phyloP scores from a whole-genome alignment of 2,329 filamentous ascomycete genomes.

The Microdochium bolleyi region DNA sequence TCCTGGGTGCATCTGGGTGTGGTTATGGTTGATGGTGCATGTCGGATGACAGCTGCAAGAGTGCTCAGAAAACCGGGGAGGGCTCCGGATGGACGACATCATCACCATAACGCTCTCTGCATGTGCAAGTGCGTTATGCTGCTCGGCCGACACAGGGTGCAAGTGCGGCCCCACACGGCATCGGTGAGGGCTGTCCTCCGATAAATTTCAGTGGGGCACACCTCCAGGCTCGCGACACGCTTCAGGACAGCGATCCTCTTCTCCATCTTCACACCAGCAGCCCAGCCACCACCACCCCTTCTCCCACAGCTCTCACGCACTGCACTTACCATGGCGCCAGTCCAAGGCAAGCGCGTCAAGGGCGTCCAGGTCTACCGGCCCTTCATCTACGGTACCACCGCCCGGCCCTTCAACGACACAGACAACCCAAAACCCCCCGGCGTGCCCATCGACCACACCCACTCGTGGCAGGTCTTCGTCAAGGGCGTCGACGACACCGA shows the following conservation, averaged over 20 bases:
- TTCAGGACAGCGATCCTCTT: not conserved
- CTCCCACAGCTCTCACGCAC: conserved; percentile 2
- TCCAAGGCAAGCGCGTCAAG: conserved; percentile 56
- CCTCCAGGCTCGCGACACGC: not conserved
- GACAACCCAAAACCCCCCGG: conserved; percentile 70
- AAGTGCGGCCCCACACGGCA: not conserved
- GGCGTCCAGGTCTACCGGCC: conserved; percentile 56
- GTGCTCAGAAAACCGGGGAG: not conserved
- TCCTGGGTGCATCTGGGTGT: too few species aligned
- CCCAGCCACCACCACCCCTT: not conserved
- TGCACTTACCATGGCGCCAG: conserved; percentile 44
- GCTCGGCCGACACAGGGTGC: not conserved
- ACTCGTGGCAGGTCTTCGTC: conserved; percentile 94
- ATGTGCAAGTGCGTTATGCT: not conserved
- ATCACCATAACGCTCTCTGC: not conserved
- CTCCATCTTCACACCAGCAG: not conserved
- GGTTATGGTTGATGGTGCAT: not conserved
- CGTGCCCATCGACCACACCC: conserved; percentile 85
- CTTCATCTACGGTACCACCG: conserved; percentile 73
- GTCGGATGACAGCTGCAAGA: not conserved
- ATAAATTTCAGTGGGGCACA: not conserved
- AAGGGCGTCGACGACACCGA: conserved; percentile 83
- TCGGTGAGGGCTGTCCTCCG: too few species aligned
- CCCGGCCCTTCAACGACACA: conserved; percentile 67
- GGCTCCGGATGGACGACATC: not conserved